Conservation (phyloP, 2,329 filamentous ascomycete species). For the Diplodia intermedia region DNA sequence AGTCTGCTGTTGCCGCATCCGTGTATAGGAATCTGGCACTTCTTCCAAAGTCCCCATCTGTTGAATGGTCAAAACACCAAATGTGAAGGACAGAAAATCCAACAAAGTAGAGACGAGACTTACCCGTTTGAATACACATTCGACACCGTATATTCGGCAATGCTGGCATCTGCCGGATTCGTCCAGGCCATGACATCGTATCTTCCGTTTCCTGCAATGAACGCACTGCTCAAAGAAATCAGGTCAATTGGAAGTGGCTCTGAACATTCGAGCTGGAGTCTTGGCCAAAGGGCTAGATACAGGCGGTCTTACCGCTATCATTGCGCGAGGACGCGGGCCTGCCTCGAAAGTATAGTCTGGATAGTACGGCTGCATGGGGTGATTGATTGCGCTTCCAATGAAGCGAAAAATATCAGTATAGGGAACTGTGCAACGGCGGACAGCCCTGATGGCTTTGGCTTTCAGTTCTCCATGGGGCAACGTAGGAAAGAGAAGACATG, state of each 20-base stretch:
- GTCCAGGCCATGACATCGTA: constrained; percentile 4
- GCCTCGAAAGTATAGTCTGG: background rate
- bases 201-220: constrained; percentile 23
- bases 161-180: constrained; percentile 4
- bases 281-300: background rate
- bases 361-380: background rate
- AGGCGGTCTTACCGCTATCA: constrained; percentile 3
- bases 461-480: background rate
- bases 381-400: background rate
- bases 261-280: background rate
- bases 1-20: background rate
- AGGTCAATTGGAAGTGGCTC: background rate
- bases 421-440: background rate
- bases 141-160: background rate
- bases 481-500: background rate
- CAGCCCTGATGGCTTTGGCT: background rate
- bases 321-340: background rate
- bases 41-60: constrained; percentile 1
- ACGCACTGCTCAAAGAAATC: background rate
- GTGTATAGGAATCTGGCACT: background rate
- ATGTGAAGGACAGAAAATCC: background rate
- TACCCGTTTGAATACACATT: constrained; percentile 20
- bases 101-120: background rate
- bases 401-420: background rate
- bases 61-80: background rate